These are phyloP conservation scores for Pseudopithomyces chartarum DNA, from an alignment of 2,329 filamentous ascomycete genomes.

Conservation along the genomic window DNA sequence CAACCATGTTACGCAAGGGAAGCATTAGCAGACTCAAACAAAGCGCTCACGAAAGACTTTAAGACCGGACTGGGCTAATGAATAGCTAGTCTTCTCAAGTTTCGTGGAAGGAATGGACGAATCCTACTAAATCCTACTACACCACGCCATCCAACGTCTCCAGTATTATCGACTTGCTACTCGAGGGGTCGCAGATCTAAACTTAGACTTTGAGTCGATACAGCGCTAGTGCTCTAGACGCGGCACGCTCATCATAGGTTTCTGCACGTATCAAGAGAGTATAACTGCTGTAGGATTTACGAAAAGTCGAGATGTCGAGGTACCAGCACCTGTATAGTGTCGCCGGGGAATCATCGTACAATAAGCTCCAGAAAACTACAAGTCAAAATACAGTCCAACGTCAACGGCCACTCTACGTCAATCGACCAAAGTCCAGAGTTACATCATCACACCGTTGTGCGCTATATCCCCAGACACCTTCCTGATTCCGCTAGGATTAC, in stretches of 20 bases:
- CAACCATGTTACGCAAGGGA: neutral
- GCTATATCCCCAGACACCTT: neutral
- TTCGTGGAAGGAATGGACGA: neutral
- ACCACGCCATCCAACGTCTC: neutral
- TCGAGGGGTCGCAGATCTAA: neutral
- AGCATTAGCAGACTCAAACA: neutral
- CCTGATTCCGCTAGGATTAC: neutral
- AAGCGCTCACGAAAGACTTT: neutral
- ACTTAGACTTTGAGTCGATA: neutral
- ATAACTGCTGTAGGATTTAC: neutral
- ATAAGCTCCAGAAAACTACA: too few relatives aligned
- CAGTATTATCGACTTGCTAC: neutral
- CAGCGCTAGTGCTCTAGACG: neutral
- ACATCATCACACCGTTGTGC: neutral
- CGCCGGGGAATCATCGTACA: too few relatives aligned
- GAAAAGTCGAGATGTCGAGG: neutral
- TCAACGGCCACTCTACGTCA: neutral
- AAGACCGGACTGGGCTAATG: too few relatives aligned
- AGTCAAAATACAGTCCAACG: neutral
- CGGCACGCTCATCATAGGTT: neutral
- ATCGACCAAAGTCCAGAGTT: neutral
- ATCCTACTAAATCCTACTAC: neutral
- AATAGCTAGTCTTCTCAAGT: neutral
- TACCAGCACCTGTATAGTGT: too few relatives aligned
- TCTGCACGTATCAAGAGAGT: neutral